phyloP scores from a whole-genome alignment of 805 yeast genomes.

The Hemisphaericaspora nanyangensis region DNA sequence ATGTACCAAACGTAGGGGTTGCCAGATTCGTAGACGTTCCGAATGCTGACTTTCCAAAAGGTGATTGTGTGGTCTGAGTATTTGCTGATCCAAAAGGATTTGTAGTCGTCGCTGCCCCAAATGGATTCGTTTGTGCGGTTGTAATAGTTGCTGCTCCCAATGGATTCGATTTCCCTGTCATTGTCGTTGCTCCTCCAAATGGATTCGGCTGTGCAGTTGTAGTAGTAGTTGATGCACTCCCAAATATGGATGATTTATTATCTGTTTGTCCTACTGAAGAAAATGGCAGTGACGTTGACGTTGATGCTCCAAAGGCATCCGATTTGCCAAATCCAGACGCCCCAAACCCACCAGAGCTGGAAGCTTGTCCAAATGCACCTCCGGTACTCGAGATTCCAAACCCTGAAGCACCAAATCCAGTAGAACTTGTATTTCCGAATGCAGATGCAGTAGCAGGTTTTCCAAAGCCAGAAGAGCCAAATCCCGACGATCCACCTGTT shows the following conservation, averaged over 20 bases:
- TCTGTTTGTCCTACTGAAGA: slow-evolving; percentile 8
- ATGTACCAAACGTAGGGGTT: slow-evolving; percentile 3
- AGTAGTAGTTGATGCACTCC: slow-evolving; percentile 4
- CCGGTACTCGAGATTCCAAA: no score
- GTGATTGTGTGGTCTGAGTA: background rate
- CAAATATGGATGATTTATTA: slow-evolving; percentile 14
- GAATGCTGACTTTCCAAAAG: background rate
- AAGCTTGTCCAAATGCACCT: slow-evolving; percentile 8
- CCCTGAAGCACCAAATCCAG: background rate
- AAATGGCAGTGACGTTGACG: slow-evolving; percentile 8
- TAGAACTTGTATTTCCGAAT: slow-evolving; percentile 1
- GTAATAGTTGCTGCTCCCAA: slow-evolving; percentile 2
- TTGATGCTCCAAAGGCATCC: slow-evolving; percentile 5
- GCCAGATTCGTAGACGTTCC: slow-evolving; percentile 1
- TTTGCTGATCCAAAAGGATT: slow-evolving; percentile 5
- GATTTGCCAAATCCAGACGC: slow-evolving; percentile 8
- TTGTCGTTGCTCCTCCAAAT: slow-evolving; percentile 1
- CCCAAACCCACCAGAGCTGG: slow-evolving; percentile 6
- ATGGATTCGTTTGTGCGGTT: background rate
- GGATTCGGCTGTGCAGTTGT: no score
- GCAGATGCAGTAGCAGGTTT: background rate
- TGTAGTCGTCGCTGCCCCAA: slow-evolving; percentile 3
- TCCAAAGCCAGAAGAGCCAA: slow-evolving; percentile 8
- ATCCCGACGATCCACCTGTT: slow-evolving; percentile 4
- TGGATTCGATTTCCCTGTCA: background rate